Percentiles rank a stretch among this genome's conserved stretches.
Evolutionary conservation across 371 early-diverging fungal genomes (phyloP).

Genomic region (Basidiobolus meristosporus): DNA sequence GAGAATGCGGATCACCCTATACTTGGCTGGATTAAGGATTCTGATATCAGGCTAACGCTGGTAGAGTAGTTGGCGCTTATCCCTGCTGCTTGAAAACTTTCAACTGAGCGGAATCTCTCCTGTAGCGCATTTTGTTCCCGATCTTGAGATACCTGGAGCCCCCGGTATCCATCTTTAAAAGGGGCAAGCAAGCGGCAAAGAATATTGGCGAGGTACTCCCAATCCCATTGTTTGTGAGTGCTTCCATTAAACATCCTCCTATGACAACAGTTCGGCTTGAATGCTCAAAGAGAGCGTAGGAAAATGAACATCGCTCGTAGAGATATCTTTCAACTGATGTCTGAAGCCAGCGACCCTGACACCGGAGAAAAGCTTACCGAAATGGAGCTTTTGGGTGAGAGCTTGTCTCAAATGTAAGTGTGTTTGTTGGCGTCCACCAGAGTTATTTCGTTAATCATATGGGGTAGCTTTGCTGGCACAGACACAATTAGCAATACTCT

Average conservation of each 20-base stretch:
- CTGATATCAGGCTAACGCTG: neutral
- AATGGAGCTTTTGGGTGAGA: neutral
- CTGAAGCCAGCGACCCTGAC: constrained; percentile 1
- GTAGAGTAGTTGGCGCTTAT: neutral
- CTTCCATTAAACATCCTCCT: no score
- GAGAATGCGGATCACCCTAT: neutral
- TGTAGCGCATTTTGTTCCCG: no score
- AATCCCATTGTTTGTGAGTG: no score
- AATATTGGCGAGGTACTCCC: no score
- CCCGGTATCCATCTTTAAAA: no score
- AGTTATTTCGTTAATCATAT: neutral
- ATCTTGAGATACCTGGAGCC: no score
- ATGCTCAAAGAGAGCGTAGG: neutral
- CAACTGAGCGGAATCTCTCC: no score
- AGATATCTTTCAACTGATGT: neutral
- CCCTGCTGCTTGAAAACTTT: no score
- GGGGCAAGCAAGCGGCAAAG: neutral
- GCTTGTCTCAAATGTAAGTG: neutral
- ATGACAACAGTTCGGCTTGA: neutral
- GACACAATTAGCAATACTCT: constrained; percentile 1
- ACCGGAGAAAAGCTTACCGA: constrained; percentile 1
- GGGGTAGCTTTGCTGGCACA: constrained; percentile 4
- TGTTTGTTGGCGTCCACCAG: neutral
- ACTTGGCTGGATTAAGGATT: neutral
- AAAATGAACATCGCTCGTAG: neutral